A percentile compares a stretch with the other conserved stretches of the same genome.
Evolutionary conservation across 257 asterid species (phyloP).

Genomic region (Solanum boliviense): DNA sequence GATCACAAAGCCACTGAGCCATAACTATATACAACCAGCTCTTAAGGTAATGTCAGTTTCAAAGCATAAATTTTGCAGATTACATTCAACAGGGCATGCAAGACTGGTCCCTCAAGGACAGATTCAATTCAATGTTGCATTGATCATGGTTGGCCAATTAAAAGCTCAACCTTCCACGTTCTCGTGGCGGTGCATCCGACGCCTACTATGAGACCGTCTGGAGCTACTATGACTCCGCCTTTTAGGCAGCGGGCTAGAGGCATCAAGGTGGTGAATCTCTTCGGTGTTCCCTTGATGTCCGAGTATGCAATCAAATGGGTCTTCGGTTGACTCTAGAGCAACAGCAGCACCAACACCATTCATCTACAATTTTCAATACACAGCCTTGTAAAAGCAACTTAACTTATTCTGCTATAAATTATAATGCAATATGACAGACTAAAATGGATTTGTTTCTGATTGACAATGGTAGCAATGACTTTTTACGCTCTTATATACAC

Average conservation of each 20-base stretch:
- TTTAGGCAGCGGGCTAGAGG: conserved; percentile 9
- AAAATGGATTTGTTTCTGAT: background rate
- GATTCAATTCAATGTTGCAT: background rate
- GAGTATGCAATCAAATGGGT: conserved; percentile 59
- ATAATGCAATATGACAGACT: background rate
- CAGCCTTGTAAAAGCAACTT: background rate
- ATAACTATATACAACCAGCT: background rate
- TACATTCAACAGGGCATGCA: background rate
- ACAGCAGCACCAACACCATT: conserved; percentile 10
- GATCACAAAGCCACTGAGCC: background rate
- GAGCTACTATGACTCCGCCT: conserved; percentile 26
- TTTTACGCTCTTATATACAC: background rate
- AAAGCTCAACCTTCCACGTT: conserved; percentile 29
- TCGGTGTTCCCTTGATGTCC: conserved; percentile 29
- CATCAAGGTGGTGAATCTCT: conserved; percentile 15
- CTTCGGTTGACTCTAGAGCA: conserved; percentile 7
- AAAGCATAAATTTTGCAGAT: background rate
- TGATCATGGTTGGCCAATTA: background rate
- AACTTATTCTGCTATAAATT: background rate
- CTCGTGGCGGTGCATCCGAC: conserved; percentile 30
- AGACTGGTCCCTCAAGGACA: background rate
- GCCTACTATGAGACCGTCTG: conserved; percentile 49
- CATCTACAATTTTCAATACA: conserved; percentile 22
- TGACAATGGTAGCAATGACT: background rate
- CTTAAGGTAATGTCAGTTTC: background rate